Percentiles rank a stretch among this genome's conserved stretches.
Evolutionary conservation across 495 filamentous ascomycete species (phyloP).

Genomic region (Aspergillus leporis): DNA sequence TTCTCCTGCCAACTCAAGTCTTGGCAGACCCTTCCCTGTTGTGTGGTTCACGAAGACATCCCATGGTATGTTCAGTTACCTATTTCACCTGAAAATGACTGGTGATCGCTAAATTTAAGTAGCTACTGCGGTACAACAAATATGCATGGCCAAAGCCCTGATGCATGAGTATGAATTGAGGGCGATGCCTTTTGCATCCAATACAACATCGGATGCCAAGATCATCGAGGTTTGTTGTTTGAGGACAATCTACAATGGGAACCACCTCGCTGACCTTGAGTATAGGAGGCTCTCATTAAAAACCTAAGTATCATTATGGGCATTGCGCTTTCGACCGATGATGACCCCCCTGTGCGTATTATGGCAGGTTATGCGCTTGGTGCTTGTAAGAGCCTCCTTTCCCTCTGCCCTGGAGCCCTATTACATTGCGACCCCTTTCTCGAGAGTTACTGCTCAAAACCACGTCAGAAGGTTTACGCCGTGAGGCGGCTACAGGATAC

Average conservation of each 20-base stretch:
- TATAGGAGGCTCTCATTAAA: constrained; percentile 29
- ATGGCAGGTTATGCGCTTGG: constrained; percentile 43
- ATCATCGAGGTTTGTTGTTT: constrained; percentile 28
- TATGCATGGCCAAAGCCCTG: constrained; percentile 41
- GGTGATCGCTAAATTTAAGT: neutral
- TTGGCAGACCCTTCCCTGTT: constrained; percentile 40
- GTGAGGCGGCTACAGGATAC: neutral
- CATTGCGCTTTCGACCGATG: constrained; percentile 40
- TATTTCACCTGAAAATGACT: neutral
- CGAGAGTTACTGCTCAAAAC: neutral
- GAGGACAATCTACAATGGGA: neutral
- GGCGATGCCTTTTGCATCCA: neutral
- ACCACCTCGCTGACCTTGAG: constrained; percentile 2
- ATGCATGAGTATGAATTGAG: constrained; percentile 25
- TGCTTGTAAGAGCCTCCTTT: constrained; percentile 29
- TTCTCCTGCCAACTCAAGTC: constrained; percentile 28
- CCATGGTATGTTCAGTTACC: constrained; percentile 32
- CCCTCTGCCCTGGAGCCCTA: neutral
- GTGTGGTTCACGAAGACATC: constrained; percentile 40
- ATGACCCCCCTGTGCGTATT: constrained; percentile 39
- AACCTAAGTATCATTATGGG: constrained; percentile 41
- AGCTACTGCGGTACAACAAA: constrained; percentile 43
- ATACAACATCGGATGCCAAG: constrained; percentile 6
- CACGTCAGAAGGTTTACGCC: neutral
- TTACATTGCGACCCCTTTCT: neutral